Evolutionary conservation across 805 yeast genomes (phyloP).

Genomic region (Ogataea angusta): DNA sequence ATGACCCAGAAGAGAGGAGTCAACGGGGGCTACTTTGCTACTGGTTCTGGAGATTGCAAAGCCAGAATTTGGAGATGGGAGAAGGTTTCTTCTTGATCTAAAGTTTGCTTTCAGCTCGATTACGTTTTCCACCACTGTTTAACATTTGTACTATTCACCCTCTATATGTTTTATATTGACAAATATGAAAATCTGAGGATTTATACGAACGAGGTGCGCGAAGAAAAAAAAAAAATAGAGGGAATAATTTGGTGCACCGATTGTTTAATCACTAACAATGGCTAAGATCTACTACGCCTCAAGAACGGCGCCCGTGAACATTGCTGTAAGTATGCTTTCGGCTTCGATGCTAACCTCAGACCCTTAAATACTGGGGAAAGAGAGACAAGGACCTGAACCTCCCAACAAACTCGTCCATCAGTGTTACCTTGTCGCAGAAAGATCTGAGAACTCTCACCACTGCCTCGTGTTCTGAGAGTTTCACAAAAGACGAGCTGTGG

Average conservation of each 20-base stretch:
- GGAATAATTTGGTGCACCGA: not conserved
- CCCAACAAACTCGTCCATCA: conserved; percentile 95
- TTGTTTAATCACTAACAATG: conserved; percentile 15
- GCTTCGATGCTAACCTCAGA: conserved; percentile 35
- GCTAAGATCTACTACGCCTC: conserved; percentile 59
- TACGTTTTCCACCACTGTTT: conserved; percentile 6
- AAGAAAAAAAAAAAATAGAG: conserved; percentile 4
- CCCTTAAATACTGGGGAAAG: conserved; percentile 98
- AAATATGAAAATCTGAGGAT: conserved; percentile 2
- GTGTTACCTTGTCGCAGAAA: conserved; percentile 88
- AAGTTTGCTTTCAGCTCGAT: not conserved
- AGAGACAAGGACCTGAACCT: conserved; percentile 83
- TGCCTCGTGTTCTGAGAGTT: conserved; percentile 62
- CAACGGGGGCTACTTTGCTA: conserved; percentile 83
- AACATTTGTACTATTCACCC: conserved; percentile 17
- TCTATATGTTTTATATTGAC: conserved; percentile 6
- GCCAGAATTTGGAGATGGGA: conserved; percentile 96
- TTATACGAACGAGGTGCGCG: conserved; percentile 1
- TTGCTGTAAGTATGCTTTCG: conserved; percentile 58
- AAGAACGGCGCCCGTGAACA: conserved; percentile 94
- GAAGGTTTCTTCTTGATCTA: conserved; percentile 26
- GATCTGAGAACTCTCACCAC: conserved; percentile 92
- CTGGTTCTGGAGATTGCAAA: conserved; percentile 96
- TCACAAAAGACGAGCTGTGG: conserved; percentile 67
- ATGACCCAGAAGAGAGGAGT: conserved; percentile 50